Evolutionary conservation across 805 yeast species (phyloP), one percentile per base, ranked within the genome.

Genomic region (Grigorovia jiainica): DNA sequence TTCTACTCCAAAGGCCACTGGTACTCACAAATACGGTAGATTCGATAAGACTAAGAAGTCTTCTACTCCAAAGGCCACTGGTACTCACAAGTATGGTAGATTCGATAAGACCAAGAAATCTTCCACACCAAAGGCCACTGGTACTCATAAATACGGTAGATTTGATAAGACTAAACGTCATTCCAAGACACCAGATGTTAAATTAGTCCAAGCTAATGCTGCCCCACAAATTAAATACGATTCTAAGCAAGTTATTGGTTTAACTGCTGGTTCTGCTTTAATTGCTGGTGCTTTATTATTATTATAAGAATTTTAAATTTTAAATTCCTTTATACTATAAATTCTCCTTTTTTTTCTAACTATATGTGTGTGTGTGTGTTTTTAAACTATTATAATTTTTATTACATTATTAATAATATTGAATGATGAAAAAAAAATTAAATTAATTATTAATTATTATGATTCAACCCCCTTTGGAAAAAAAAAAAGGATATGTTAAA

Each of bases 81-180:
- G 75, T 49, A 77, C 83, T 41, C 82, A 77, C 66, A 70, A 60
- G 47, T 67, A 66, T 49, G 84, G 84, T 50, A 68, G 68, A 55
- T 70, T 75, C 67, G 68, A 69, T 60, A 66, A 70, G 54, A 59
- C 62, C 60, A 47, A 49, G 19, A 52, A 63, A 36, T 52, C 65
- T 13, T 42, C 55, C 6, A 46, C 63, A 13, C 48, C 71, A 7
- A 49, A 55, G 48, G 31, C 63, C 13, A 62, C 75, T 46, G 75
- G 75, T 49, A 77, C 83, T 42, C 82, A 77, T 66, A 70, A 61
- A 46, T 67, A 66, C 49, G 84, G 84, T 50, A 68, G 68, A 55
- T 70, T 75, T 67, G 68, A 69, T 60, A 66, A 70, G 54, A 59
- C 62, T 37, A 50, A 52, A 29, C 45, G 47, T 34, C 44, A 42